phyloP scores from a whole-genome alignment of 345 rosid species.

The Punica granatum region DNA sequence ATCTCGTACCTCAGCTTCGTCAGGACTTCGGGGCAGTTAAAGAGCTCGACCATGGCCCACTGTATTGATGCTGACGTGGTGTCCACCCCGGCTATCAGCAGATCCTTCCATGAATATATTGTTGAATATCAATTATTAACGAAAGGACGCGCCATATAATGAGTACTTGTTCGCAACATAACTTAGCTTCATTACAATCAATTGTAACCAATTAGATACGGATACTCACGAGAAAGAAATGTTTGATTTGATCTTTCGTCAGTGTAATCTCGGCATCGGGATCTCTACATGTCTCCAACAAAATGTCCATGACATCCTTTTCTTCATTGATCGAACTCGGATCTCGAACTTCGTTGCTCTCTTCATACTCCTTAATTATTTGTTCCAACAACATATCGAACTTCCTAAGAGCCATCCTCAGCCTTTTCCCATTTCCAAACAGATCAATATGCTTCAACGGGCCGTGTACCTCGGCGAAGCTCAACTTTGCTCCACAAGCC shows the following conservation, averaged over 20 bases:
- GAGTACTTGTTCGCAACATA: no score
- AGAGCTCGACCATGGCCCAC: conserved; percentile 34
- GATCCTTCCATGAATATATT: conserved; percentile 13
- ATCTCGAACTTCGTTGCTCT: background rate
- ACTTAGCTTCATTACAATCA: no score
- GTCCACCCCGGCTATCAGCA: conserved; percentile 29
- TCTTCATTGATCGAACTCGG: conserved; percentile 11
- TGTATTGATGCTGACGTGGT: conserved; percentile 26
- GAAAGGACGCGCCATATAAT: background rate
- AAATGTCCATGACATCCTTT: conserved; percentile 48
- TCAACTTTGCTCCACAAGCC: conserved; percentile 26
- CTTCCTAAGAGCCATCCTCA: conserved; percentile 17
- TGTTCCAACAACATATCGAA: conserved; percentile 29
- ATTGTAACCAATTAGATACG: no score
- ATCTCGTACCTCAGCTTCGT: conserved; percentile 26
- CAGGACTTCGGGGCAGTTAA: conserved; percentile 21
- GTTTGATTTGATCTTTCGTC: conserved; percentile 54
- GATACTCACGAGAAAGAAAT: conserved; percentile 50
- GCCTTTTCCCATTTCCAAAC: conserved; percentile 34
- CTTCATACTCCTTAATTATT: conserved; percentile 33
- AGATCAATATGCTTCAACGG: conserved; percentile 29
- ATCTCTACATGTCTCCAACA: conserved; percentile 51
- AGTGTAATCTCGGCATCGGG: conserved; percentile 38
- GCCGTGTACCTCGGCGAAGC: conserved; percentile 32
- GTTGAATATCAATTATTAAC: background rate